Base-by-base conservation (phyloP, 1,284 basidiomycete genomes). In the Grifola frondosa region DNA sequence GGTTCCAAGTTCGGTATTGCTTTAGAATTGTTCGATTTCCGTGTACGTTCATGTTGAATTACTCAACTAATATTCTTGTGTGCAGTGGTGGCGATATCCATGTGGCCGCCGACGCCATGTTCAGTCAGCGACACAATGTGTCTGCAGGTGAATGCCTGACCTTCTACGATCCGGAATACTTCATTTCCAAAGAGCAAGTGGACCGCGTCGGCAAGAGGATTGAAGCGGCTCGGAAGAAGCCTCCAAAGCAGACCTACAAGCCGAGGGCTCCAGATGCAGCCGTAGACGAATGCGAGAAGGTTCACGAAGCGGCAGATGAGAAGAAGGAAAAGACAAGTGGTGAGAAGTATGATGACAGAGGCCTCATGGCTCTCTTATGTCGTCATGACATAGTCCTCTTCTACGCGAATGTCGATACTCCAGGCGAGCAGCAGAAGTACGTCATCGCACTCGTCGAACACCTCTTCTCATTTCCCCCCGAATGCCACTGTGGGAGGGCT, bases 371-470 rank as follows among this genome's bases (percentile, higher is more conserved):
- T 0, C 42, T 71, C 0, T 56, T 68, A 1, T 71, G 69, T 37
- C 54, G 64, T 1, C 69, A 72, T 45, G 65, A 69, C 29, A 62
- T 67, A 5, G 62, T 63, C 0, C 48, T 73, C 0, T 69, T 67
- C 40, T 43, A 68, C 3, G 60, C 62, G 1, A 70, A 73, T 30
- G 66, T 73, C 12, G 66, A 69, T 34, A 68, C 65, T 1, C 63
- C 69, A 1, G 70, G 70, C 0, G 67, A 73, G 45, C 63, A 68
- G 33, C 69, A 72, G 38, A 64, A 70, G 28, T 73, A 68, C 42
- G 49, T 58, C 0, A 38, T 73, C 2, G 58, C 67, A 0, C 53
- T 69, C 0, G 48, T 74, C 2, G 38, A 63, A 24, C 56, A 59
- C 21, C 47, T 69, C 3, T 62, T 65, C 30, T 23, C 24, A 1